Percentiles rank a stretch among this genome's conserved stretches.
Evolutionary conservation across 805 yeast species (phyloP).

Genomic region (Saccharomycopsis javanensis): DNA sequence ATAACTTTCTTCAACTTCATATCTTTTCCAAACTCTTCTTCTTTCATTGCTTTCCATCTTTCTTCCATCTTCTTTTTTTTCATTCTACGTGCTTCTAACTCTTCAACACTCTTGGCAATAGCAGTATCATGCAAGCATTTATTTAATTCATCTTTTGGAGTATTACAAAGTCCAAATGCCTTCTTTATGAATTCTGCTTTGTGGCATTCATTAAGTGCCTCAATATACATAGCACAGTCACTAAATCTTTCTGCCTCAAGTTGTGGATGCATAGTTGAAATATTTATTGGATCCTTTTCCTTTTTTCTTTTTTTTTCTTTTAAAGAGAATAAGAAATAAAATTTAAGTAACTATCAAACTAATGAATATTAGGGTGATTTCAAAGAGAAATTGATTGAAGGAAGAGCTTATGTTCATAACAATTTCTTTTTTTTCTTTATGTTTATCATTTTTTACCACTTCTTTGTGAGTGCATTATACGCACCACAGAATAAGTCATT

Average conservation of each 20-base stretch:
- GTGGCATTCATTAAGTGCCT: constrained; percentile 86
- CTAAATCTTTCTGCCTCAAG: constrained; percentile 39
- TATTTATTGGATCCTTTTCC: neutral
- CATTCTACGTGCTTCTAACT: constrained; percentile 40
- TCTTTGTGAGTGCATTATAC: neutral
- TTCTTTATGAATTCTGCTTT: constrained; percentile 54
- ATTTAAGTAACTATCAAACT: neutral
- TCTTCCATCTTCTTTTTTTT: constrained; percentile 45
- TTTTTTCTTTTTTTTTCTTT: no score
- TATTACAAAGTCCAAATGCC: constrained; percentile 77
- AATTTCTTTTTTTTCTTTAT: neutral
- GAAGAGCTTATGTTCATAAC: neutral
- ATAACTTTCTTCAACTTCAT: constrained; percentile 56
- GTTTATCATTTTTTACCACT: neutral
- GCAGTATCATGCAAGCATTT: constrained; percentile 77
- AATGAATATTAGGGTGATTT: neutral
- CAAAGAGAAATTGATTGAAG: no score
- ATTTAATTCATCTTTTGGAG: constrained; percentile 67
- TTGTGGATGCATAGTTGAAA: constrained; percentile 39
- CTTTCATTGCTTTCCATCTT: constrained; percentile 53
- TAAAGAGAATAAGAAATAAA: no score
- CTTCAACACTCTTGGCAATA: constrained; percentile 45
- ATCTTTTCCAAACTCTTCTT: constrained; percentile 74
- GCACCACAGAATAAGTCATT: no score
- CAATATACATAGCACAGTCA: constrained; percentile 72